phyloP scores from a whole-genome alignment of 805 yeast genomes.

The Nakazawaea sp. region DNA sequence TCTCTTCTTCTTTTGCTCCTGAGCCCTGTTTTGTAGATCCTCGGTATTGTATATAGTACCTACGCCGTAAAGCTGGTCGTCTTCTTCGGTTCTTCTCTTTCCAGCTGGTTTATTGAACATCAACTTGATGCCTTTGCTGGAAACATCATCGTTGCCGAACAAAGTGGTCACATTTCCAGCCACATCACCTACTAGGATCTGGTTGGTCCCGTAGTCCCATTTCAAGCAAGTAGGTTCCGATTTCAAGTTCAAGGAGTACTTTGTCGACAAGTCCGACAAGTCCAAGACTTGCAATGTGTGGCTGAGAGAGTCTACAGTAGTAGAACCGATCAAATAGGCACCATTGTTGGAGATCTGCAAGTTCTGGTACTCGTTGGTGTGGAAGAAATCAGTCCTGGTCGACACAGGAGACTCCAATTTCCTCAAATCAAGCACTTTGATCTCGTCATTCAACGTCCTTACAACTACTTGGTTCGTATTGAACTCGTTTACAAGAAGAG shows the following conservation, averaged over 20 bases:
- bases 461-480: conserved; percentile 8
- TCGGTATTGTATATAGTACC: conserved; percentile 1
- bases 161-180: conserved; percentile 13
- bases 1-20: background rate
- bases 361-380: conserved; percentile 10
- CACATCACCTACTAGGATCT: conserved; percentile 16
- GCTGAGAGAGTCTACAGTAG: background rate
- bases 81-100: conserved; percentile 13
- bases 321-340: conserved; percentile 3
- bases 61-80: background rate
- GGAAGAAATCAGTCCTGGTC: conserved; percentile 12
- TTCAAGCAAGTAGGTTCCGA: conserved; percentile 13
- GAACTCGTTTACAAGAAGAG: conserved; percentile 1
- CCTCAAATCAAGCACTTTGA: conserved; percentile 18
- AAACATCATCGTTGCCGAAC: conserved; percentile 14
- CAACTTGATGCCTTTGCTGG: conserved; percentile 16
- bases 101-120: conserved; percentile 15
- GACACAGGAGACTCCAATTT: conserved; percentile 13
- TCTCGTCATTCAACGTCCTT: conserved; percentile 8
- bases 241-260: conserved; percentile 7
- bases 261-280: conserved; percentile 13
- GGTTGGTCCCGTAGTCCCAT: conserved; percentile 17
- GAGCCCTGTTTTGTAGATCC: background rate
- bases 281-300: conserved; percentile 3
- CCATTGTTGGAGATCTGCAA: conserved; percentile 10